Evolutionary conservation across 805 yeast species (phyloP).

Genomic region (Brettanomyces naardenensis): DNA sequence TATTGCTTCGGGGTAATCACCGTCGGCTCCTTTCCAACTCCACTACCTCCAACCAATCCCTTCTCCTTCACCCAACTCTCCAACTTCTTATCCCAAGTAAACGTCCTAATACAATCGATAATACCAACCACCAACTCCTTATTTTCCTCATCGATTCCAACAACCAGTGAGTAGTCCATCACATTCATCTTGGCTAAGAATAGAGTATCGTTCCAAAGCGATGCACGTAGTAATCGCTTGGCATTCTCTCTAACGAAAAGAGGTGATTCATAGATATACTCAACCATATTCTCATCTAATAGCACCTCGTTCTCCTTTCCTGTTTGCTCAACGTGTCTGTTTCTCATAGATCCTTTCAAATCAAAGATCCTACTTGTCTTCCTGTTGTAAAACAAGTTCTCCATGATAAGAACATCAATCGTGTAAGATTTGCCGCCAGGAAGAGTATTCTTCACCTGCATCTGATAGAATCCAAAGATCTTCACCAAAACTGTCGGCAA

Average conservation of each 20-base stretch:
- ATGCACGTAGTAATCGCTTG: conserved; percentile 76
- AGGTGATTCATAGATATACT: conserved; percentile 93
- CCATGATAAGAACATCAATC: conserved; percentile 93
- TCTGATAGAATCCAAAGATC: conserved; percentile 92
- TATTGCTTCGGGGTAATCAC: conserved; percentile 96
- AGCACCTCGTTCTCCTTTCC: conserved; percentile 93
- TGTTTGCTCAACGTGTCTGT: conserved; percentile 92
- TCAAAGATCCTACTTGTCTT: conserved; percentile 85
- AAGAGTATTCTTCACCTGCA: conserved; percentile 72
- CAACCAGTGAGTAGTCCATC: conserved; percentile 94
- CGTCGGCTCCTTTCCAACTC: conserved; percentile 88
- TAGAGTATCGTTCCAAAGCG: conserved; percentile 90
- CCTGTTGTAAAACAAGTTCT: conserved; percentile 80
- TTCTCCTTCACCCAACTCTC: conserved; percentile 99
- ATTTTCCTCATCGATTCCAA: conserved; percentile 74
- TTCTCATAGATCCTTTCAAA: conserved; percentile 95
- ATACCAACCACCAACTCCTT: conserved; percentile 84
- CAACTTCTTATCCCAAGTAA: conserved; percentile 97
- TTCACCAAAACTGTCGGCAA: conserved; percentile 92
- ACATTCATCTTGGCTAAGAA: conserved; percentile 95
- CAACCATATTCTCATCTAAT: conserved; percentile 96
- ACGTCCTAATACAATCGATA: conserved; percentile 88
- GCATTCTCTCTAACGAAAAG: conserved; percentile 89
- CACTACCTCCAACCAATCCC: conserved; percentile 71
- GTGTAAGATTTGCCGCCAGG: conserved; percentile 65